Evolutionary conservation across 345 rosid species (phyloP).

Genomic region (Lenwebbia sp.): DNA sequence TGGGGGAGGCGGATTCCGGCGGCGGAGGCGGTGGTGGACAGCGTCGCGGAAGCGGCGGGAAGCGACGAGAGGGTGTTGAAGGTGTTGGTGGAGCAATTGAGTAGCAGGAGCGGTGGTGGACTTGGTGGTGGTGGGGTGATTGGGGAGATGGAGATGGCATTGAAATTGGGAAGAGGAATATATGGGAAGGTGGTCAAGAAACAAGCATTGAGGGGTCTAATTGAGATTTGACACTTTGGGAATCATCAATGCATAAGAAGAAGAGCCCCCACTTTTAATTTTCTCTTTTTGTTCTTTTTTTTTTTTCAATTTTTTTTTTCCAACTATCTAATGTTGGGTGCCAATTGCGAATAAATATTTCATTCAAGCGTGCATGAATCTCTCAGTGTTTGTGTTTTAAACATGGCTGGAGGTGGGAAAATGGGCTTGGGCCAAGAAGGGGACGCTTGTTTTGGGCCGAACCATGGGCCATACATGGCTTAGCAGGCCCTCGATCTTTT

Average conservation of each 20-base stretch:
- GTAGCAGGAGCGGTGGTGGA: slow-evolving; percentile 19
- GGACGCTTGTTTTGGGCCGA: background rate
- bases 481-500: background rate
- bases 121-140: slow-evolving; percentile 7
- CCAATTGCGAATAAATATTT: background rate
- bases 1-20: slow-evolving; percentile 69
- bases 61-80: slow-evolving; percentile 59
- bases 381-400: background rate
- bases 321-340: background rate
- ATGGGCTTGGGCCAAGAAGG: background rate
- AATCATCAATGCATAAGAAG: background rate
- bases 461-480: background rate
- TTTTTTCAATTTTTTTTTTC: background rate
- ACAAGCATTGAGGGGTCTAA: slow-evolving; percentile 53
- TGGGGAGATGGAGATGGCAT: slow-evolving; percentile 37
- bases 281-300: background rate
- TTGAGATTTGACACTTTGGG: slow-evolving; percentile 13
- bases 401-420: background rate
- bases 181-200: slow-evolving; percentile 69
- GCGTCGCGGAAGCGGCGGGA: slow-evolving; percentile 45
- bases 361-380: background rate
- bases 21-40: slow-evolving; percentile 34
- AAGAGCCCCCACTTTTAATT: background rate
- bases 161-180: slow-evolving; percentile 51
- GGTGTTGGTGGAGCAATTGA: slow-evolving; percentile 30